These are phyloP conservation scores for Phaeosphaeria sp. DNA, from an alignment of 2,329 filamentous ascomycete species.

Conservation along the genomic window DNA sequence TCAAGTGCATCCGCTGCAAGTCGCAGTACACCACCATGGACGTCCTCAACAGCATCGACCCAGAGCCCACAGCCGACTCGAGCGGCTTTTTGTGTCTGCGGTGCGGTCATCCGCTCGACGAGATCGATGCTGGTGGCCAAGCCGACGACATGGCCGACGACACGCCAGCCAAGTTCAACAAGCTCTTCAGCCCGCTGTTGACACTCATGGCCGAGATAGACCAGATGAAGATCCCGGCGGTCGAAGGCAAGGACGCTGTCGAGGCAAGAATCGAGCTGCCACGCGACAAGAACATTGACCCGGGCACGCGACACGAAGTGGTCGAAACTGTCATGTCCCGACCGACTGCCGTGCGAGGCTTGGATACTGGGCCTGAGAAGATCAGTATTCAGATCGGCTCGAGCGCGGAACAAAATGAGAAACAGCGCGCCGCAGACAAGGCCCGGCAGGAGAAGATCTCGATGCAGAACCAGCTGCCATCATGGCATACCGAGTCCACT, in stretches of 20 bases:
- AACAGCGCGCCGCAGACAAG: constrained; percentile 69
- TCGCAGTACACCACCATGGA: constrained; percentile 90
- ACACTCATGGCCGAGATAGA: constrained; percentile 80
- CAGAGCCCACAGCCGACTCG: constrained; percentile 53
- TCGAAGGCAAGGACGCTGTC: constrained; percentile 74
- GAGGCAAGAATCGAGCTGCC: constrained; percentile 68
- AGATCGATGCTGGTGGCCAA: constrained; percentile 35
- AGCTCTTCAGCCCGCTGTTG: constrained; percentile 80
- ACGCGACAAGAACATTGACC: constrained; percentile 70
- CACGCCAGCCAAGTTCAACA: constrained; percentile 65
- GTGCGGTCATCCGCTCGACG: constrained; percentile 68
- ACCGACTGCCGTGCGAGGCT: constrained; percentile 73
- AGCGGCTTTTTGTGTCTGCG: constrained; percentile 80
- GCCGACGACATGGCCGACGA: constrained; percentile 47
- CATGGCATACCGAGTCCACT: constrained; percentile 76
- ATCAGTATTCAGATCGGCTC: constrained; percentile 75
- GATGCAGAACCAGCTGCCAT: constrained; percentile 72
- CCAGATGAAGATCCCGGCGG: constrained; percentile 72
- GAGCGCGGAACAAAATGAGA: constrained; percentile 69
- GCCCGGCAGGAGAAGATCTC: constrained; percentile 71
- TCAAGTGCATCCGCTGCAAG: constrained; percentile 81
- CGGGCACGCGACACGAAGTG: constrained; percentile 66
- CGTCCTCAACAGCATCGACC: constrained; percentile 77
- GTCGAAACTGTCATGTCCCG: constrained; percentile 62
- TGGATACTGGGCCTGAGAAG: constrained; percentile 70